Base-by-base conservation (phyloP, 441 rosid genomes). In the Croton laevigatus region DNA sequence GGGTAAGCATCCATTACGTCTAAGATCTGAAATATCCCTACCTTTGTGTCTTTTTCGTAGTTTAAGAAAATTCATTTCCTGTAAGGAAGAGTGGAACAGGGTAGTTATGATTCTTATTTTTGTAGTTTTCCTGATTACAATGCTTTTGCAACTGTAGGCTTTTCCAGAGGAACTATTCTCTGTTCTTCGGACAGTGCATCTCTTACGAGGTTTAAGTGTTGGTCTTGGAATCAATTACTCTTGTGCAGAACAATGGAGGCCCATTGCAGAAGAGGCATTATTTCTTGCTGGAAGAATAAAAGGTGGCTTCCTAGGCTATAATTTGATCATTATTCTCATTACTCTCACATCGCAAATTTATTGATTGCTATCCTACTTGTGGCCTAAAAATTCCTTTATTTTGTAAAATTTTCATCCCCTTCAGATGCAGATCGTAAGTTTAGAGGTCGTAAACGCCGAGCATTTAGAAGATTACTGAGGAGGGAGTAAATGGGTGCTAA, bases 141-240 rank as follows among this genome's bases (percentile, higher is more conserved):
- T 63, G 59, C 66, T 59, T 51, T 38, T 59, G 69, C 73, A 32
- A 22, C 75, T 64, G 54, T 71, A 91, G 98, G 85, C 90, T 68
- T 94, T 94, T 75, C 97, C 97, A 32, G 98, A 91, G 83, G 96
- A 94, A 66, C 81, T 94, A 62, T 91, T 90, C 81, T 90, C 97
- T 53, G 86, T 91, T 58, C 93, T 94, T 59, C 91, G 97, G 38
- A 91, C 98, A 0, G 92, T 91, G 67, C 85, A 87, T 80, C 85
- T 94, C 61, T 73, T 91, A 73, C 87, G 98, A 86, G 98, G 98
- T 60, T 93, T 94, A 32, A 91, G 97, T 36, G 97, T 91, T 40
- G 98, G 98, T 59, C 86, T 94, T 22, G 97, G 95, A 71, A 71
- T 94, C 70, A 91, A 90, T 81, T 94, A 82, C 77, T 91, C 95